A percentile compares a stretch with the other conserved stretches of the same genome.
Conservation (phyloP, 2,329 filamentous ascomycete genomes). For the Neonectria neomacrospora region DNA sequence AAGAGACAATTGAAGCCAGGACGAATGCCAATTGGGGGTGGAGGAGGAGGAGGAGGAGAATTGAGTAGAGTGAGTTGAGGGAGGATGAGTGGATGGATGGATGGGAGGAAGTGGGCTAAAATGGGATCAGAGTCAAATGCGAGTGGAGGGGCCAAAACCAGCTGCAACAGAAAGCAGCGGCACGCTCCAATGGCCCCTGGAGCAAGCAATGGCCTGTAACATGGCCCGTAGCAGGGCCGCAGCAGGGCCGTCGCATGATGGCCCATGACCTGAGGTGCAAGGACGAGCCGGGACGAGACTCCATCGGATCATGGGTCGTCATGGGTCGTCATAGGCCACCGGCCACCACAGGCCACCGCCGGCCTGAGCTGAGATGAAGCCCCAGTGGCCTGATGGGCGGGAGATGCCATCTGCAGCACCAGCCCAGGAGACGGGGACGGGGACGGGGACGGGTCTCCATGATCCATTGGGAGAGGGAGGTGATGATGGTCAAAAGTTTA, state of each 20-base stretch:
- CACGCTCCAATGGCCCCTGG: conserved; percentile 14
- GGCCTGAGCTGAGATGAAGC: conserved; percentile 29
- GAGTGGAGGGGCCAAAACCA: conserved; percentile 13
- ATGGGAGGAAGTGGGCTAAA: background rate
- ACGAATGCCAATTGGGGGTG: background rate
- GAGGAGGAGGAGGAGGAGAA: no score
- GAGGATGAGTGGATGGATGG: background rate
- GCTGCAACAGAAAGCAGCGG: conserved; percentile 14
- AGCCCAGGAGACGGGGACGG: background rate
- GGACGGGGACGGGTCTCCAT: no score
- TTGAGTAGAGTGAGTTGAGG: no score
- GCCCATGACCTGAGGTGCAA: conserved; percentile 27
- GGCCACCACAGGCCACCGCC: conserved; percentile 11
- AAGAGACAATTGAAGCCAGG: conserved; percentile 7
- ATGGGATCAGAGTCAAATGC: background rate
- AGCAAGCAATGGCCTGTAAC: background rate
- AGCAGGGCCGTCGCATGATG: conserved; percentile 33
- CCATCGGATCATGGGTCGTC: conserved; percentile 2
- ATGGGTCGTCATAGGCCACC: conserved; percentile 9
- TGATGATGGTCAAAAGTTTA: background rate
- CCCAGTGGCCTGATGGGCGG: conserved; percentile 39
- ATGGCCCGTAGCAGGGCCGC: conserved; percentile 24
- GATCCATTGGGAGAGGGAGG: background rate
- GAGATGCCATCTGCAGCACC: conserved; percentile 9
- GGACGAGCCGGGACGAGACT: conserved; percentile 29